Evolutionary conservation across 495 filamentous ascomycete species (phyloP).

Genomic region (Aspergillus affinis): DNA sequence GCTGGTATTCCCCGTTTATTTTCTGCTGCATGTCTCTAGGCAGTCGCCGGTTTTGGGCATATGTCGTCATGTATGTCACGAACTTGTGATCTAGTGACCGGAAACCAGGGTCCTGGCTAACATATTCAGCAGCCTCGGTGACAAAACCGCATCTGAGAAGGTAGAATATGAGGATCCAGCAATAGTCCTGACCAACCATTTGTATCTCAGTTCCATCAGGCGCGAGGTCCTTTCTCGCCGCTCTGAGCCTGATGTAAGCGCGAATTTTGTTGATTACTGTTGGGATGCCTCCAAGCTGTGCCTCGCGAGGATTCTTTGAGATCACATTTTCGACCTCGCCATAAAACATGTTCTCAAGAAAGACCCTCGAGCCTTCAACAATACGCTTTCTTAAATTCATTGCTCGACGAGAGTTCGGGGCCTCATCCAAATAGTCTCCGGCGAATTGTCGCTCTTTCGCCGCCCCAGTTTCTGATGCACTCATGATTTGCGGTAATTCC

Average conservation of each 20-base stretch:
- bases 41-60: constrained; percentile 68
- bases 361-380: constrained; percentile 70
- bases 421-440: constrained; percentile 68
- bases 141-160: constrained; percentile 84
- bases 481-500: constrained; percentile 58
- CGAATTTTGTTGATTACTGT: constrained; percentile 85
- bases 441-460: constrained; percentile 77
- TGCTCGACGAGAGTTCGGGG: constrained; percentile 57
- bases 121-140: constrained; percentile 81
- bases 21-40: constrained; percentile 75
- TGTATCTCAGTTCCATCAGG: constrained; percentile 73
- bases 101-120: constrained; percentile 77
- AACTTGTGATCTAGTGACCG: constrained; percentile 88
- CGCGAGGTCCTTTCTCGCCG: constrained; percentile 73
- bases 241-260: constrained; percentile 80
- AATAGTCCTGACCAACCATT: constrained; percentile 70
- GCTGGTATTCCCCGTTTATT: constrained; percentile 86
- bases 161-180: constrained; percentile 93
- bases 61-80: constrained; percentile 80
- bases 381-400: constrained; percentile 69
- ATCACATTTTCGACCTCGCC: constrained; percentile 71
- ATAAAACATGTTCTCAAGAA: constrained; percentile 74
- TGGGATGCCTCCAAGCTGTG: constrained; percentile 84
- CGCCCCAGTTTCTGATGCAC: constrained; percentile 50
- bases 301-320: constrained; percentile 79